phyloP scores from a whole-genome alignment of 2,329 filamentous ascomycete species.

The Aspergillus persii region DNA sequence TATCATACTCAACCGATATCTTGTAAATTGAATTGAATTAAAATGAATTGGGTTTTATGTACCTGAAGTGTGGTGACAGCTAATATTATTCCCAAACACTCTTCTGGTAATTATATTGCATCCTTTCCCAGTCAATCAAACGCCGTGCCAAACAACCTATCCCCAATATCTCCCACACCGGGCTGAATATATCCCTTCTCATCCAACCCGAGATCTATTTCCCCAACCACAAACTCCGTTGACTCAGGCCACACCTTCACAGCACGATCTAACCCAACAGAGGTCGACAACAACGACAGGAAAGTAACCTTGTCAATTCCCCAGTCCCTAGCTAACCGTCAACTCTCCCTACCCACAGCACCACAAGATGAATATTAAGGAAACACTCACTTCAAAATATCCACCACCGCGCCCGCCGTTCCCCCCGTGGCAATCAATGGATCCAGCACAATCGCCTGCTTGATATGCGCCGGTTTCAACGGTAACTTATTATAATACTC shows the following conservation, averaged over 20 bases:
- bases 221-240: slow-evolving; percentile 26
- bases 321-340: slow-evolving; percentile 21
- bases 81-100: no score
- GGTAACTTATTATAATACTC: slow-evolving; percentile 34
- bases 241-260: slow-evolving; percentile 26
- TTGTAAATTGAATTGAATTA: no score
- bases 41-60: no score
- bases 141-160: slow-evolving; percentile 27
- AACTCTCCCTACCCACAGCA: background rate
- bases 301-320: slow-evolving; percentile 28
- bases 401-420: slow-evolving; percentile 24
- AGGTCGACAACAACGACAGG: slow-evolving; percentile 24
- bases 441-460: slow-evolving; percentile 26
- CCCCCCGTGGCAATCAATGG: slow-evolving; percentile 29
- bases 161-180: slow-evolving; percentile 30
- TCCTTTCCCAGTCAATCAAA: background rate
- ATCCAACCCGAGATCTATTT: slow-evolving; percentile 24
- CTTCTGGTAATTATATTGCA: no score
- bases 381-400: slow-evolving; percentile 24
- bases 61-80: no score
- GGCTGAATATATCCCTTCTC: slow-evolving; percentile 27
- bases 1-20: no score
- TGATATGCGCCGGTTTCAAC: slow-evolving; percentile 21
- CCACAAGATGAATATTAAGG: background rate
- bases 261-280: slow-evolving; percentile 19